Evolutionary conservation across 352 stramenopile genomes (phyloP).

Genomic region (Globisporangium parvum): DNA sequence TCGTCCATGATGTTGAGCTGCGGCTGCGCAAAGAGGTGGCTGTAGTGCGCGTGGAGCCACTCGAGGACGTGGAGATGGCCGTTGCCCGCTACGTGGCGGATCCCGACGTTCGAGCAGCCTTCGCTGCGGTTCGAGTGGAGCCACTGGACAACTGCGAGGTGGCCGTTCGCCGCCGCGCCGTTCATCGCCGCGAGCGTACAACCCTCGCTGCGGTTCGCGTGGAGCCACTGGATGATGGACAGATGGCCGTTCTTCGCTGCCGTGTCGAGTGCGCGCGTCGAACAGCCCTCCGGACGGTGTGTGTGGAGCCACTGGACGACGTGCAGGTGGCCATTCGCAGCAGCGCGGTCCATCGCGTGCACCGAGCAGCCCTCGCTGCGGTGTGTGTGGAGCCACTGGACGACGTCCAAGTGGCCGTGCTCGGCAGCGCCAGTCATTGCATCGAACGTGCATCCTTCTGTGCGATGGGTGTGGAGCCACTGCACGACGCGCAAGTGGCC

Average conservation of each 20-base stretch:
- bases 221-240: conserved; percentile 42
- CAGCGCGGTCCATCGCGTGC: conserved; percentile 41
- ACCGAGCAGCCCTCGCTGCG: conserved; percentile 30
- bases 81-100: conserved; percentile 33
- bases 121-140: conserved; percentile 37
- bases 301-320: conserved; percentile 42
- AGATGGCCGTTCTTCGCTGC: conserved; percentile 50
- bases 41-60: conserved; percentile 32
- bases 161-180: conserved; percentile 31
- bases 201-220: conserved; percentile 27
- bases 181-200: conserved; percentile 47
- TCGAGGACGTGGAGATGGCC: conserved; percentile 28
- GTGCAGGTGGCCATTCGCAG: conserved; percentile 35
- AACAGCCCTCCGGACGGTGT: conserved; percentile 30
- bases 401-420: conserved; percentile 25
- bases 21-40: conserved; percentile 15
- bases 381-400: conserved; percentile 32
- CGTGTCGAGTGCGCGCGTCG: conserved; percentile 34
- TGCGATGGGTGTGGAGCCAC: conserved; percentile 31
- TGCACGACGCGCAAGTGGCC: conserved; percentile 30
- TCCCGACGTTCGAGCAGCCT: conserved; percentile 27
- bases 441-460: conserved; percentile 28
- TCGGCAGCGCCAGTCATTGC: conserved; percentile 37
- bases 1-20: conserved; percentile 38
- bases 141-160: conserved; percentile 50